Base-by-base conservation (phyloP, 2,329 filamentous ascomycete genomes). In the Fusarium paranaense region DNA sequence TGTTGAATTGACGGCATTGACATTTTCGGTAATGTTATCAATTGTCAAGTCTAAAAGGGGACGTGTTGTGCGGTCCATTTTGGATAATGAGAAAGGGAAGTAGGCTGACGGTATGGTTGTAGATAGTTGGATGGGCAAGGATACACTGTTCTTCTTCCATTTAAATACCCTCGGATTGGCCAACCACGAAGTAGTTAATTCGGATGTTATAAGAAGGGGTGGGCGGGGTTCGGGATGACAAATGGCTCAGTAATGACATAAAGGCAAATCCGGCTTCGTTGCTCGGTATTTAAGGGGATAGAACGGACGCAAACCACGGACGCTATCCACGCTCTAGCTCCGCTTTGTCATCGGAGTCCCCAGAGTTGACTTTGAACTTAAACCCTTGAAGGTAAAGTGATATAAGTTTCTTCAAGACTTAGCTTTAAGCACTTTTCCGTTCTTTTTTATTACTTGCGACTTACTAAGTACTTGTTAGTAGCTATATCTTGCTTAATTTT, bases 21-120 rank as follows among this genome's bases (percentile, higher is more conserved):
- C 90, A 78, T 94, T 94, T 50, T 91, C 87, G 50, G 92, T 94
- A 81, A 94, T 94, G 82, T 94, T 94, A 76, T 93, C 91, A 67
- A 90, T 90, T 4, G 90, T 94, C 27, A 94, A 85, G 80, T 94
- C 89, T 20, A 66, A 69, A 9, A 66, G 20, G 9, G 67, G 70
- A 20, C 20, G 20, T 16, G 40, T 25, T 45, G 40, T 16, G 2
- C 7, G 20, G 6, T 45, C 40, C 40, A 45, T 45, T 25, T 22
- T 45, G 40, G 7, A 25, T 3, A 45, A 45, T 45, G 11, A 45
- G 6, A 8, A 22, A 16, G 40, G 27, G 27, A 27, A 6, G 27
- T 27, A 27, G 27, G 9, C 20, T 45, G 40, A 25, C 13, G 4
- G 40, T 45, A 16, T 45, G 40, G 40, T 45, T 45, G 40, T 25